Conservation (phyloP, 805 yeast species). For the Danielozyma ontarioensis region DNA sequence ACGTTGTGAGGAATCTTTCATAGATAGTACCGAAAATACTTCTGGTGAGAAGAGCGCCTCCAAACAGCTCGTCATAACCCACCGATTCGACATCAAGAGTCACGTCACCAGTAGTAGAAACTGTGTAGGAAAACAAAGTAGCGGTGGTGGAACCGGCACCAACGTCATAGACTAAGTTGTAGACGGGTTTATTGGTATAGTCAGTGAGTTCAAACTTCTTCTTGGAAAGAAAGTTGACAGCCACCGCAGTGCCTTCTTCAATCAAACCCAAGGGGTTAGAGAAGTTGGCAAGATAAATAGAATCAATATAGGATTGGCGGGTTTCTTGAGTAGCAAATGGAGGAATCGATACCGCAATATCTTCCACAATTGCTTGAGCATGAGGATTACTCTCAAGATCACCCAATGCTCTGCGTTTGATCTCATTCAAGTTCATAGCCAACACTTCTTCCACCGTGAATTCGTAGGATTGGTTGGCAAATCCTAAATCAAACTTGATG, state of each 20-base stretch:
- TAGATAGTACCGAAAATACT: conserved; percentile 57
- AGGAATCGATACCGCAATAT: conserved; percentile 75
- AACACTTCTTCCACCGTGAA: conserved; percentile 67
- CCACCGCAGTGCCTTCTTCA: conserved; percentile 91
- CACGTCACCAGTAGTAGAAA: conserved; percentile 36
- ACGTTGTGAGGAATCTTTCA: conserved; percentile 48
- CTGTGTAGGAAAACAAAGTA: conserved; percentile 65
- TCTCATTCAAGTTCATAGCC: conserved; percentile 76
- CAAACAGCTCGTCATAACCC: conserved; percentile 61
- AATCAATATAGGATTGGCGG: conserved; percentile 66
- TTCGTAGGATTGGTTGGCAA: conserved; percentile 21
- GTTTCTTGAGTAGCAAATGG: conserved; percentile 60
- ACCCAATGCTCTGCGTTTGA: conserved; percentile 57
- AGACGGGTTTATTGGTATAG: conserved; percentile 35
- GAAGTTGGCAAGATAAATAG: conserved; percentile 65
- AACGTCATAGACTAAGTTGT: conserved; percentile 77
- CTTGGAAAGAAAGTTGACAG: conserved; percentile 68
- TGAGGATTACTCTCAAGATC: conserved; percentile 46
- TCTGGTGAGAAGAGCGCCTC: conserved; percentile 73
- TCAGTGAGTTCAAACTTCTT: conserved; percentile 35
- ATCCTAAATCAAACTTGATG: conserved; percentile 49
- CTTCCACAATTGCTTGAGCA: conserved; percentile 49
- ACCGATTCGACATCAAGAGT: conserved; percentile 64
- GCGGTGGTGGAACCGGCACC: conserved; percentile 93
- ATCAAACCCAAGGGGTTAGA: conserved; percentile 59